These are phyloP conservation scores for Tricharina praecox DNA, from an alignment of 495 filamentous ascomycete species.

Conservation along the genomic window DNA sequence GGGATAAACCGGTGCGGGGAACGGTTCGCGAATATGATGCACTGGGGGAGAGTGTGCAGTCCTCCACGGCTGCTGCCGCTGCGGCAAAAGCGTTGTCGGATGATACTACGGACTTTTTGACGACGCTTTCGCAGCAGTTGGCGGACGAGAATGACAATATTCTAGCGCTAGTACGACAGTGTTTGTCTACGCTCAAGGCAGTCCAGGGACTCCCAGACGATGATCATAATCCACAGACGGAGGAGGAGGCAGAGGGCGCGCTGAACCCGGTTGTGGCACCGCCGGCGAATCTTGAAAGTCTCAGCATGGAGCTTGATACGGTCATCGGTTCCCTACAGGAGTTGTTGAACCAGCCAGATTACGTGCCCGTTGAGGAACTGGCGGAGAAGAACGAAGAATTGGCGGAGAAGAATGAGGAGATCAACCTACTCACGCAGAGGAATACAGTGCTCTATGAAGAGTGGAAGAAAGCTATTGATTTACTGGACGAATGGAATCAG, in stretches of 20 bases:
- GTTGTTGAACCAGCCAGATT: slow-evolving; percentile 82
- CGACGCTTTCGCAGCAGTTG: slow-evolving; percentile 66
- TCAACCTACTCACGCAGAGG: slow-evolving; percentile 57
- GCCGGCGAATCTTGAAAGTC: slow-evolving; percentile 49
- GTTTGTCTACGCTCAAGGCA: slow-evolving; percentile 53
- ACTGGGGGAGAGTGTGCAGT: too few relatives aligned
- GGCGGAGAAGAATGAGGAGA: slow-evolving; percentile 77
- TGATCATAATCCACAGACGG: slow-evolving; percentile 23
- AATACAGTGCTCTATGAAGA: slow-evolving; percentile 83
- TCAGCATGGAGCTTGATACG: slow-evolving; percentile 52
- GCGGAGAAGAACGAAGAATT: slow-evolving; percentile 80
- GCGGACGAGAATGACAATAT: slow-evolving; percentile 89
- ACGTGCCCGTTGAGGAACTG: slow-evolving; percentile 90
- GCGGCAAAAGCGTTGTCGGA: slow-evolving; percentile 36
- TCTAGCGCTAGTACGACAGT: slow-evolving; percentile 52
- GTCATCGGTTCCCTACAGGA: slow-evolving; percentile 64
- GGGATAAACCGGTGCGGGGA: slow-evolving; percentile 14
- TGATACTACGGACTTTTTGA: slow-evolving; percentile 86
- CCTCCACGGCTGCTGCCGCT: background rate
- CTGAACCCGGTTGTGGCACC: slow-evolving; percentile 31
- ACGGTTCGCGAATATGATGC: slow-evolving; percentile 34
- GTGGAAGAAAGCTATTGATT: slow-evolving; percentile 72
- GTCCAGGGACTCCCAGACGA: slow-evolving; percentile 56
- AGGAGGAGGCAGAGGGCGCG: slow-evolving; percentile 27
- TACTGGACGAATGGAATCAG: slow-evolving; percentile 88